Evolutionary conservation across 2,329 filamentous ascomycete species (phyloP).

Genomic region (Aspergillus piperis): DNA sequence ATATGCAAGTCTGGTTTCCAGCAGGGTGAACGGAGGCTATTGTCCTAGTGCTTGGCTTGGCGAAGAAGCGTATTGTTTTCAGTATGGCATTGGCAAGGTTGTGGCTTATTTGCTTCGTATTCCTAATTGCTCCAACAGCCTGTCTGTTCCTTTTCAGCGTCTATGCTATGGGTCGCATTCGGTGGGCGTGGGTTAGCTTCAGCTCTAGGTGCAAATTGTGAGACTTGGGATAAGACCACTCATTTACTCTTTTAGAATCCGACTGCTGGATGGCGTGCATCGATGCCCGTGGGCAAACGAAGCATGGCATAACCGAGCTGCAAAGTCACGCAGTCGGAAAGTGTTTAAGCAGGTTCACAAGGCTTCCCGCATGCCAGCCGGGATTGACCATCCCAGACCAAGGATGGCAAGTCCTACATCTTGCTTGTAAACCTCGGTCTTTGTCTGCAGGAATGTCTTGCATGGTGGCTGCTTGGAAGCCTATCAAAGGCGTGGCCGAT

Average conservation of each 20-base stretch:
- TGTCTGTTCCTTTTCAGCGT: constrained; percentile 21
- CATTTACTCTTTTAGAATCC: not conserved
- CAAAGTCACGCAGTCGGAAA: not conserved
- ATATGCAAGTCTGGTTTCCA: constrained; percentile 6
- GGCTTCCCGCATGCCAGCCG: not conserved
- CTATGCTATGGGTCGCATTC: constrained; percentile 22
- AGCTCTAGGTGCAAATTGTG: constrained; percentile 1
- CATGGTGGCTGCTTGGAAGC: not conserved
- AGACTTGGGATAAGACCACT: constrained; percentile 7
- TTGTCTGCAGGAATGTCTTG: not conserved
- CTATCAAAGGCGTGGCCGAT: not conserved
- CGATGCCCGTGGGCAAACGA: not conserved
- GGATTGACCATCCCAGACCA: not conserved
- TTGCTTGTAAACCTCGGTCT: not conserved
- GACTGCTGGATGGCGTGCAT: not conserved
- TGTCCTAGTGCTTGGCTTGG: not conserved
- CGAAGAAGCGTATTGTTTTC: constrained; percentile 5
- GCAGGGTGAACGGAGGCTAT: constrained; percentile 3
- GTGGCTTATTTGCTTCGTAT: constrained; percentile 8
- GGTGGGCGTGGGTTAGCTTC: constrained; percentile 19
- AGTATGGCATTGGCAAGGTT: constrained; percentile 1
- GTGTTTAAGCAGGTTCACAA: not conserved
- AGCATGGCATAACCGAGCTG: not conserved
- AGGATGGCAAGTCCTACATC: not conserved
- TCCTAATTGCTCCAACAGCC: not conserved